Conservation (phyloP, 805 yeast genomes). For the Saturnispora dispora region DNA sequence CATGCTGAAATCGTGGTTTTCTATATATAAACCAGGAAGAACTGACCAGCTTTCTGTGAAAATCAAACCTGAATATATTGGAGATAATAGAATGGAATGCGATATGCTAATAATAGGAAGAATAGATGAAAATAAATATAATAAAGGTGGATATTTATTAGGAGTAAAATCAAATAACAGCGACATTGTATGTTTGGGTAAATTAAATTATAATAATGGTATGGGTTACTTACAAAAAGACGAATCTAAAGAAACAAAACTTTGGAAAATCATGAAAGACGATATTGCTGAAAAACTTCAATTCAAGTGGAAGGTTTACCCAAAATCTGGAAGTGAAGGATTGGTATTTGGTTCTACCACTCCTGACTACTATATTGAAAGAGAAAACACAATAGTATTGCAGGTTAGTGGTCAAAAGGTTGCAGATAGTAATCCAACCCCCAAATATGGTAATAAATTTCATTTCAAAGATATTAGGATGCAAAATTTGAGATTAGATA, state of each 20-base stretch:
- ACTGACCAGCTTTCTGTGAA: slow-evolving; percentile 69
- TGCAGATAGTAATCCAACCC: slow-evolving; percentile 7
- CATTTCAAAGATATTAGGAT: slow-evolving; percentile 1
- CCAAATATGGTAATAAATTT: slow-evolving; percentile 4
- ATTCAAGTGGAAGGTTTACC: not conserved
- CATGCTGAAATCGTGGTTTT: slow-evolving; percentile 55
- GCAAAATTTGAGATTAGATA: not conserved
- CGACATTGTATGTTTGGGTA: slow-evolving; percentile 1
- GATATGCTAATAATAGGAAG: slow-evolving; percentile 78
- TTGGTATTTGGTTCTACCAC: slow-evolving; percentile 48
- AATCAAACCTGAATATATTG: slow-evolving; percentile 83
- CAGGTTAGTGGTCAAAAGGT: not conserved
- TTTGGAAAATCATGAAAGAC: slow-evolving; percentile 47
- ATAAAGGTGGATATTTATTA: slow-evolving; percentile 2
- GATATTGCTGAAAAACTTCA: slow-evolving; percentile 44
- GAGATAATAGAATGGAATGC: slow-evolving; percentile 77
- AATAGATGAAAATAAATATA: slow-evolving; percentile 3
- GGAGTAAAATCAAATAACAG: not conserved
- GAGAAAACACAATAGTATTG: not conserved
- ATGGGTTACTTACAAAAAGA: not conserved
- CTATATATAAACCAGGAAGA: slow-evolving; percentile 53
- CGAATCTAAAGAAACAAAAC: slow-evolving; percentile 12
- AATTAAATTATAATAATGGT: slow-evolving; percentile 2
- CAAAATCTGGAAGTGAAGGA: slow-evolving; percentile 12
- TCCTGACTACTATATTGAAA: slow-evolving; percentile 36